phyloP scores from a whole-genome alignment of 2,329 filamentous ascomycete genomes.

The Pyricularia pennisetigena region DNA sequence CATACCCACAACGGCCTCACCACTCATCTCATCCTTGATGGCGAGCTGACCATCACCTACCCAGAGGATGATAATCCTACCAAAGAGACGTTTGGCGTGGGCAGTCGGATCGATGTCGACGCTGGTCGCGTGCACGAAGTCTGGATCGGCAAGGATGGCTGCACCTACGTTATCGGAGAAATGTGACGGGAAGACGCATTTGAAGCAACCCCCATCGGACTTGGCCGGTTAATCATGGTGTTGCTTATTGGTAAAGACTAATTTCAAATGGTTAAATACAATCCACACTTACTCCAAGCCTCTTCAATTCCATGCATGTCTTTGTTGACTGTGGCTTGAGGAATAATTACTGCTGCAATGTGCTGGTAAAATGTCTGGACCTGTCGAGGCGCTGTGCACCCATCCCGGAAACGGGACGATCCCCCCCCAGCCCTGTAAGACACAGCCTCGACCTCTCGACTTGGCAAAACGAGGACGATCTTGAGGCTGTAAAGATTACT shows the following conservation, averaged over 20 bases:
- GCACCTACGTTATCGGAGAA: slow-evolving; percentile 58
- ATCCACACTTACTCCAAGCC: not conserved
- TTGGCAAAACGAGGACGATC: not conserved
- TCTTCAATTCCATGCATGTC: not conserved
- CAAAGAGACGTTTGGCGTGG: slow-evolving; percentile 50
- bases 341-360: too few species aligned
- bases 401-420: not conserved
- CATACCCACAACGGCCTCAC: slow-evolving; percentile 56
- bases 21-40: slow-evolving; percentile 58
- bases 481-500: not conserved
- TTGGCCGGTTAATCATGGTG: not conserved
- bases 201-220: not conserved
- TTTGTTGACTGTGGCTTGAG: not conserved
- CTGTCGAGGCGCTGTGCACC: not conserved
- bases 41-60: slow-evolving; percentile 57
- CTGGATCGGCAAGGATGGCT: slow-evolving; percentile 56
- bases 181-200: slow-evolving; percentile 14
- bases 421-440: slow-evolving; percentile 12
- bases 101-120: slow-evolving; percentile 56
- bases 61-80: slow-evolving; percentile 44
- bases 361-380: not conserved
- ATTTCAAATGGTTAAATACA: not conserved
- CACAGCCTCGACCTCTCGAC: not conserved
- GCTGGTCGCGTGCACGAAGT: slow-evolving; percentile 57
- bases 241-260: not conserved